Conservation (phyloP, 768 basidiomycete genomes). For the Holtermanniella nyarrowii region DNA sequence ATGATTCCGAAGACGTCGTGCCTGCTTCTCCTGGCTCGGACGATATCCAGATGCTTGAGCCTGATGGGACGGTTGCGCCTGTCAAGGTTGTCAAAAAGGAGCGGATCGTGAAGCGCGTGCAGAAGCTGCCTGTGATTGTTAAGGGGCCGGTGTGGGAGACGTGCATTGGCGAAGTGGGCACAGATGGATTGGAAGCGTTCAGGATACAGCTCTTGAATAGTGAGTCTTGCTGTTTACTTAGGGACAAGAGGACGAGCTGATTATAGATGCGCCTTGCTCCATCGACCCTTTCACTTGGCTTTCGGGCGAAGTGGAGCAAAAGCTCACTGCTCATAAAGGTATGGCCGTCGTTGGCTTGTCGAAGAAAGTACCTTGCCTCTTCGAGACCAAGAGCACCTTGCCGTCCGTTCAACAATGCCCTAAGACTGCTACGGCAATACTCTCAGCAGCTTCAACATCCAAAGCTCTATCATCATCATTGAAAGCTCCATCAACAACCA, state of each 20-base stretch:
- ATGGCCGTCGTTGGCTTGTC: neutral
- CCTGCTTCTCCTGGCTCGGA: constrained; percentile 22
- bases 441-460: neutral
- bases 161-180: constrained; percentile 55
- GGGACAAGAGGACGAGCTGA: neutral
- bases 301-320: constrained; percentile 13
- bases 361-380: neutral
- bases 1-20: constrained; percentile 59
- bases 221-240: constrained; percentile 38
- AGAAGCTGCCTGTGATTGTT: constrained; percentile 63
- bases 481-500: neutral
- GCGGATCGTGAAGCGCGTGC: constrained; percentile 54
- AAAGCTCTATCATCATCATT: constrained; percentile 1
- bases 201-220: constrained; percentile 78
- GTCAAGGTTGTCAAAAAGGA: constrained; percentile 9
- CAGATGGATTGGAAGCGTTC: constrained; percentile 63
- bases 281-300: constrained; percentile 37
- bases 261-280: constrained; percentile 26
- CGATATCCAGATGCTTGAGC: constrained; percentile 29
- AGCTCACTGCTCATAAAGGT: constrained; percentile 8
- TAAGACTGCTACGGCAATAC: neutral
- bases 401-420: no score
- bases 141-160: constrained; percentile 78
- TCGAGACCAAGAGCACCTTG: neutral
- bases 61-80: constrained; percentile 4